These are phyloP conservation scores for Gentiana macrophylla DNA, from an alignment of 257 asterid genomes.

Conservation along the genomic window DNA sequence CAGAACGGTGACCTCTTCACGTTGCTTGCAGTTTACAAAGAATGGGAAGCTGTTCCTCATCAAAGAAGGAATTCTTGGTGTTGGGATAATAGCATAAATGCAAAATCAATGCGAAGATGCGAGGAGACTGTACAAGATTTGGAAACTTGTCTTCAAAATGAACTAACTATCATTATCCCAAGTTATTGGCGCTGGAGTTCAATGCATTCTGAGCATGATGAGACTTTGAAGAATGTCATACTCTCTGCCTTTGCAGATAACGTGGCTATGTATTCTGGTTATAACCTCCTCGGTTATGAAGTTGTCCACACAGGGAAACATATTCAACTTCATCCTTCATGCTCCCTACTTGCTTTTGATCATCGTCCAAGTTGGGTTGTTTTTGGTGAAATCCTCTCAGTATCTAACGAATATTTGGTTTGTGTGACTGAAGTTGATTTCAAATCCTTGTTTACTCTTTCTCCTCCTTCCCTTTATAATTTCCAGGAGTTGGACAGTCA, in stretches of 20 bases:
- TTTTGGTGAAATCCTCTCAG: conserved; percentile 67
- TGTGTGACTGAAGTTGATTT: conserved; percentile 70
- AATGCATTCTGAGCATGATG: conserved; percentile 35
- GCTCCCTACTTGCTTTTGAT: conserved; percentile 62
- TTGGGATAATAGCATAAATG: conserved; percentile 92
- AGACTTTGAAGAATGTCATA: conserved; percentile 41
- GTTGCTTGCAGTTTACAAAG: conserved; percentile 77
- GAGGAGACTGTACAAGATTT: conserved; percentile 66
- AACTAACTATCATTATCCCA: conserved; percentile 50
- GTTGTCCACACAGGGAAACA: conserved; percentile 68
- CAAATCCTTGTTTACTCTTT: conserved; percentile 37
- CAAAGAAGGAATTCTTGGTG: conserved; percentile 65
- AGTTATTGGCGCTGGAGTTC: conserved; percentile 75
- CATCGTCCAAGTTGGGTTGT: conserved; percentile 81
- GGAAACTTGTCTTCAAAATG: conserved; percentile 63
- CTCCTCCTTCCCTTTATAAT: conserved; percentile 56
- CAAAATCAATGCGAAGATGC: conserved; percentile 88
- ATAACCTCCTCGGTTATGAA: conserved; percentile 86
- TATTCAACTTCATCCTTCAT: conserved; percentile 79
- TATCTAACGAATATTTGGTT: conserved; percentile 53
- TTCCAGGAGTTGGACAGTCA: conserved; percentile 42
- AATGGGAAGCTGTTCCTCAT: conserved; percentile 56
- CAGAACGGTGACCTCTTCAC: conserved; percentile 86
- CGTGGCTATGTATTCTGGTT: conserved; percentile 89
- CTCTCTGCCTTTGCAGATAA: conserved; percentile 74